Evolutionary conservation across 2,329 filamentous ascomycete genomes (phyloP), one percentile per base, ranked within the genome.

Genomic region (Chaetomiaceae sp.): DNA sequence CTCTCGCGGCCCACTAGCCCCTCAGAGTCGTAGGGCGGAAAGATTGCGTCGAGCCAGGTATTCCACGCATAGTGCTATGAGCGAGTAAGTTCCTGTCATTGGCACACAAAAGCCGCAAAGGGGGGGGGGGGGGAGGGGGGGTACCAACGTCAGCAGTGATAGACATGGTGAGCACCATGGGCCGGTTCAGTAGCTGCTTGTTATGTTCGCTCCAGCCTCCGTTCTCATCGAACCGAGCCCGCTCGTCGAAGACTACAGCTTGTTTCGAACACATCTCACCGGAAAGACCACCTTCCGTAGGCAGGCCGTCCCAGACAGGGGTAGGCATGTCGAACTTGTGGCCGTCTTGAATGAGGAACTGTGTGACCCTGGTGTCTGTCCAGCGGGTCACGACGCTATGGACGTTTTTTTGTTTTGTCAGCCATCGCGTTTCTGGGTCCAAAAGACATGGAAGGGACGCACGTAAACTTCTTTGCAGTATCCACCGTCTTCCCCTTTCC

Each of bases 161-260:
- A 21, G 73, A 77, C 74, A 87, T 75, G 60, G 85, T 82, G 13
- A 87, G 74, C 33, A 85, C 82, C 79, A 86, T 83, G 32, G 81
- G 82, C 29, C 74, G 61, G 5, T 67, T 65, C 36, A 86, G 69
- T 18, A 21, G 80, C 82, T 47, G 44, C 1, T 71, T 65, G 57
- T 75, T 74, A 75, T 87, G 81, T 37, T 68, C 69, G 5, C 71
- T 64, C 57, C 84, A 66, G 20, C 83, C 84, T 46, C 83, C 84
- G 40, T 79, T 71, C 18, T 71, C 64, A 37, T 70, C 65, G 69
- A 83, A 87, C 51, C 71, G 66, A 42, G 71, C 70, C 47, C 61
- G 60, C 64, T 83, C 81, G 33, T 70, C 74, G 58, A 85, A 85
- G 36, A 70, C 72, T 30, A 66, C 67, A 73, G 83, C 81, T 65